Percentiles rank a stretch among this genome's conserved stretches.
Conservation (phyloP, 352 stramenopile genomes). For the Globisporangium cederbergense region DNA sequence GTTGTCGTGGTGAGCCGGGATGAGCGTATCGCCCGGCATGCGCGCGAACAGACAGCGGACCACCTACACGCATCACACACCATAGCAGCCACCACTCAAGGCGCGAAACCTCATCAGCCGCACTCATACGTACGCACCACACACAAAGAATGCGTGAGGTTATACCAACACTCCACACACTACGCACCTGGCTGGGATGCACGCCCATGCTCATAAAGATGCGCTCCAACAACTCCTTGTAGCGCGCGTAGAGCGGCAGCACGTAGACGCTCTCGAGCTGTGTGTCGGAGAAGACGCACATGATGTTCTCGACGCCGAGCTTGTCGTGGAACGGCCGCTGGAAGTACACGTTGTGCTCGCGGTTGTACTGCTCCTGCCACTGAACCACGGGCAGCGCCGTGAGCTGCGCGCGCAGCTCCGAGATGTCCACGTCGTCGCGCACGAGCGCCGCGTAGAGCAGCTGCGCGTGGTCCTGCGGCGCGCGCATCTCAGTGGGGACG, state of each 20-base stretch:
- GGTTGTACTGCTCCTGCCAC: conserved; percentile 49
- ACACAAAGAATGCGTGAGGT: not conserved
- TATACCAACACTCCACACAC: not conserved
- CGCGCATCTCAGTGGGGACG: conserved; percentile 48
- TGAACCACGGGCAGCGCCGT: conserved; percentile 29
- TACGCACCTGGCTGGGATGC: conserved; percentile 26
- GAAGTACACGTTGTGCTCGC: conserved; percentile 81
- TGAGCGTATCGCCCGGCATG: conserved; percentile 90
- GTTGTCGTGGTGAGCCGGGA: conserved; percentile 95
- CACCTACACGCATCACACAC: conserved; percentile 29
- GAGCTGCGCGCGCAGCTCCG: conserved; percentile 32
- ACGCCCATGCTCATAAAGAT: conserved; percentile 74
- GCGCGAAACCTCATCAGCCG: not conserved
- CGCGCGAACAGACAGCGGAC: conserved; percentile 92
- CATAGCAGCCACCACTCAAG: not conserved
- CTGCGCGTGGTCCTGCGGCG: conserved; percentile 30
- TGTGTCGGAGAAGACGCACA: conserved; percentile 96
- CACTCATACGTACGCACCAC: not conserved
- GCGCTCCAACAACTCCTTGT: conserved; percentile 39
- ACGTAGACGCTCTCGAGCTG: conserved; percentile 91
- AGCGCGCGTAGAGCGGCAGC: conserved; percentile 85
- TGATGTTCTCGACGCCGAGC: conserved; percentile 94
- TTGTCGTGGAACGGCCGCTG: conserved; percentile 91
- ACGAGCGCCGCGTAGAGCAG: conserved; percentile 44
- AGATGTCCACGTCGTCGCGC: conserved; percentile 32